Evolutionary conservation across 2,329 filamentous ascomycete species (phyloP).

Genomic region (Thielaviopsis punctulata): DNA sequence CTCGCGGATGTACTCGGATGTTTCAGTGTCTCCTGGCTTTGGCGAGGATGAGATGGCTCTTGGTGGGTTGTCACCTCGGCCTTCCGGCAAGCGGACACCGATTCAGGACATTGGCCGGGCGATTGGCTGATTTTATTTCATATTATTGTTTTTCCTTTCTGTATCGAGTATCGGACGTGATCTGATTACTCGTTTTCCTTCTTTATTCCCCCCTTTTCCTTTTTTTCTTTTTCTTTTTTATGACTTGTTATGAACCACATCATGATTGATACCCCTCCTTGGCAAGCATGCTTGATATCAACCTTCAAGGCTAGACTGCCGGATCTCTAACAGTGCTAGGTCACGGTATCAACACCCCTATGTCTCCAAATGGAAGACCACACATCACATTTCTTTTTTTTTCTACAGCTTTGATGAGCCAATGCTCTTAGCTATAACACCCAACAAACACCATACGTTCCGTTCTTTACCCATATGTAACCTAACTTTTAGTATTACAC

Average conservation of each 20-base stretch:
- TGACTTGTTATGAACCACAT: neutral
- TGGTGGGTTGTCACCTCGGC: slow-evolving; percentile 32
- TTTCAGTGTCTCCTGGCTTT: slow-evolving; percentile 25
- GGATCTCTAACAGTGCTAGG: neutral
- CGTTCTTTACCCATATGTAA: neutral
- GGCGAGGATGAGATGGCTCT: slow-evolving; percentile 27
- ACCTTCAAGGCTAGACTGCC: no score
- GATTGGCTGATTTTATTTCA: slow-evolving; percentile 27
- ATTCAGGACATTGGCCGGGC: slow-evolving; percentile 34
- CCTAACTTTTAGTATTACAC: neutral
- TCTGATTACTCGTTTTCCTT: neutral
- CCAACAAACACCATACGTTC: neutral
- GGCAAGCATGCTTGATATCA: no score
- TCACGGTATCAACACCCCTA: neutral
- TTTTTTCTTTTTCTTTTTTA: slow-evolving; percentile 3
- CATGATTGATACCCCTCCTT: neutral
- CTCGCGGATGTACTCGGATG: slow-evolving; percentile 27
- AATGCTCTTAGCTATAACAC: neutral
- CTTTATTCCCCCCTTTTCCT: neutral
- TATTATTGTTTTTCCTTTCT: slow-evolving; percentile 1
- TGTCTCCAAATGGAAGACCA: neutral
- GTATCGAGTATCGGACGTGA: neutral
- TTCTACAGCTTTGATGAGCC: neutral
- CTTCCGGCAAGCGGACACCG: slow-evolving; percentile 18
- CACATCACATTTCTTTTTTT: neutral